Percentiles rank a stretch among this genome's conserved stretches.
These are phyloP conservation scores for Aurantiochytrium sp. DNA, from an alignment of 108 stramenopile species.

Conservation along the genomic window DNA sequence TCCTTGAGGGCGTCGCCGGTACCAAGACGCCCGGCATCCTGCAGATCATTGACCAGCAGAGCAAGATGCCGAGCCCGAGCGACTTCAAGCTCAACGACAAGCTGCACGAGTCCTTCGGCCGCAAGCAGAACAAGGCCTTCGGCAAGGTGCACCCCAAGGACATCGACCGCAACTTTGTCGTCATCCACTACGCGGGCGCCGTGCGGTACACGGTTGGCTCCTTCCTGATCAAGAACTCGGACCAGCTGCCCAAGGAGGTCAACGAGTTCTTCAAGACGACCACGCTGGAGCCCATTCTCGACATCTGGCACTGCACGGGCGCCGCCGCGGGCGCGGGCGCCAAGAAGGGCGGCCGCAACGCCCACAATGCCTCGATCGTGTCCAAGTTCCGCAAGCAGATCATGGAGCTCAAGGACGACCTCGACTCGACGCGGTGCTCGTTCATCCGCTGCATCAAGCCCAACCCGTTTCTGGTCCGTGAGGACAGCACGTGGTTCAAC, in stretches of 20 bases:
- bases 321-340: not conserved
- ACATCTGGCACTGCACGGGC: not conserved
- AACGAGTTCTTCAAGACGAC: not conserved
- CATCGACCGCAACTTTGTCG: conserved; percentile 15
- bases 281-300: not conserved
- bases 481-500: conserved; percentile 41
- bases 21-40: conserved; percentile 47
- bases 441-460: conserved; percentile 60
- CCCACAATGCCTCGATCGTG: conserved; percentile 43
- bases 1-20: conserved; percentile 37
- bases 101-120: conserved; percentile 44
- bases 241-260: conserved; percentile 31
- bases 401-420: conserved; percentile 6
- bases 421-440: conserved; percentile 33
- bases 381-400: conserved; percentile 68
- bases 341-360: not conserved
- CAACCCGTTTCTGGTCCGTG: conserved; percentile 46
- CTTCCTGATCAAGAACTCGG: conserved; percentile 34
- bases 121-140: conserved; percentile 40
- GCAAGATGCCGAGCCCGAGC: conserved; percentile 47
- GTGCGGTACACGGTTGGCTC: conserved; percentile 29
- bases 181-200: conserved; percentile 38
- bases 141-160: conserved; percentile 38
- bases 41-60: conserved; percentile 62
- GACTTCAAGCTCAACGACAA: conserved; percentile 53